These are phyloP conservation scores for Amborella trichopoda DNA, from an alignment of 164 flowering plant genomes.

Conservation along the genomic window DNA sequence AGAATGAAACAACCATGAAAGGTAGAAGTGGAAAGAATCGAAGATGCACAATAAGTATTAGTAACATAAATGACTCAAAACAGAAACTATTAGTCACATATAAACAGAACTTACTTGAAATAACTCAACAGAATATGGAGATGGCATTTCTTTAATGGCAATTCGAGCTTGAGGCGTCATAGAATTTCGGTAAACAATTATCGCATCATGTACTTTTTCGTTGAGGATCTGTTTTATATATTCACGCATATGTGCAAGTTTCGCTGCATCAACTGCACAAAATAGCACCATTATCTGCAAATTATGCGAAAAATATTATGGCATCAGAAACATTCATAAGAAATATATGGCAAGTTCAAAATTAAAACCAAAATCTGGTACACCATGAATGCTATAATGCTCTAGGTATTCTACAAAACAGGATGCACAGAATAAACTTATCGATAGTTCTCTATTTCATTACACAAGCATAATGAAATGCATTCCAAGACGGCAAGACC, in stretches of 20 bases:
- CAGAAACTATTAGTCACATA: too few species aligned
- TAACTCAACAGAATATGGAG: conserved; percentile 10
- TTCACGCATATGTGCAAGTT: conserved; percentile 1
- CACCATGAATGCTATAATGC: not conserved
- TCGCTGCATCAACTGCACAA: conserved; percentile 18
- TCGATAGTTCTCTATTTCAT: not conserved
- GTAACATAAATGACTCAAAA: too few species aligned
- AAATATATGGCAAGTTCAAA: not conserved
- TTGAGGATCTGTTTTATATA: conserved; percentile 6
- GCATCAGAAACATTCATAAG: not conserved
- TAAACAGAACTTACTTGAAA: conserved; percentile 17
- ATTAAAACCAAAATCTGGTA: not conserved
- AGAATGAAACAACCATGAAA: too few species aligned
- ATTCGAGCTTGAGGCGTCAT: conserved; percentile 19
- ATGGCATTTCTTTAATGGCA: conserved; percentile 6
- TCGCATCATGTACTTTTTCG: conserved; percentile 13
- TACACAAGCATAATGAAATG: not conserved
- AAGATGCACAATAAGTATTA: too few species aligned
- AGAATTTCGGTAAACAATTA: conserved; percentile 22
- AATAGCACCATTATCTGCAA: conserved; percentile 29
- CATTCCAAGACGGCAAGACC: not conserved
- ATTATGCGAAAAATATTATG: not conserved
- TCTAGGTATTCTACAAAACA: not conserved
- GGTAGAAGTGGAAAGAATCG: too few species aligned
- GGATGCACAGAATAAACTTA: not conserved